Evolutionary conservation across 1,284 basidiomycete species (phyloP), one percentile per base, ranked within the genome.

Genomic region (Mycena sp.): DNA sequence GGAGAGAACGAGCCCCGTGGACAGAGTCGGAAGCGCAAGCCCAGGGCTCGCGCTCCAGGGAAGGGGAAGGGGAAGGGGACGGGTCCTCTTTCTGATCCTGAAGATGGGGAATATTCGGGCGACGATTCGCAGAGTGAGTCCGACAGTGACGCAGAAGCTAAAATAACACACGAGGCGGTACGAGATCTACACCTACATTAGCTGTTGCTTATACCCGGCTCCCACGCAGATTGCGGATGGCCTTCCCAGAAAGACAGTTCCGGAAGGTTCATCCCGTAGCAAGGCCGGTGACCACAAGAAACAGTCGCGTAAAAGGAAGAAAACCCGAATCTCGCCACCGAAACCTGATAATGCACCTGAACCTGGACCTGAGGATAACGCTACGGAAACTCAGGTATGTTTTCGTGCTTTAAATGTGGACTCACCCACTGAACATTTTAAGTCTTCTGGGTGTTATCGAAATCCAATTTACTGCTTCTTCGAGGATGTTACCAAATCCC

Each of bases 201-300:
- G 44, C 32, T 30, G 19, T 49, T 25, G 6, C 6, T 4, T 11
- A 11, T n/a, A n/a, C n/a, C n/a, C n/a, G n/a, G n/a, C n/a, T n/a
- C n/a, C n/a, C n/a, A n/a, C n/a, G 16, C 23, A 56, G 54, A 17
- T 56, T 5, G 43, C 54, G 5, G 54, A 41, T 17, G 17, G 26
- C 14, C 38, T 56, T 35, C 46, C 57, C 2, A 35, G 26, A 6
- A 59, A 50, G 29, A 59, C 57, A 21, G 21, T 59, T 30, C 48
- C 48, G 7, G 35, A 35, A 5, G 57, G 48, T n/a, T 12, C 30
- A 16, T 28, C 26, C 5, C 57, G 48, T 44, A 29, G 23, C 19
- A 45, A 19, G n/a, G 17, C 25, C 32, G 32, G 32, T 10, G 16
- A 28, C 17, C 46, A 28, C 19, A 14, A n/a, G 21, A 14, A 16